Percentiles rank a stretch among this genome's conserved stretches.
phyloP scores from a whole-genome alignment of 1,284 basidiomycete species.

The Pholiota adiposa region DNA sequence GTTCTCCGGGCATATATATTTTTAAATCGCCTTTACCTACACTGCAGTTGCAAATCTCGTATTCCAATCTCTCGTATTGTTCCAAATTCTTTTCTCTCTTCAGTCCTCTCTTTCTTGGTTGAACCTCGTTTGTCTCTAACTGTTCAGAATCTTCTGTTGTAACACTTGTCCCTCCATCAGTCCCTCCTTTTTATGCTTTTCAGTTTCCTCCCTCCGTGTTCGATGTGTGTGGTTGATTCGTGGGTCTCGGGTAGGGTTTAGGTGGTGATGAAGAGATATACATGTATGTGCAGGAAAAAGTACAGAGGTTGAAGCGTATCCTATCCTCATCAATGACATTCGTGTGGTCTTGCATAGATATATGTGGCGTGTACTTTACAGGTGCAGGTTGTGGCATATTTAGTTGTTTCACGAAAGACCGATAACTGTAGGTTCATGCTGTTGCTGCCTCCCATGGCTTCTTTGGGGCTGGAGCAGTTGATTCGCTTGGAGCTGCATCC shows the following conservation, averaged over 20 bases:
- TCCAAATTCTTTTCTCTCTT: slow-evolving; percentile 5
- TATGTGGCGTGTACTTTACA: too few relatives aligned
- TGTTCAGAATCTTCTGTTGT: background rate
- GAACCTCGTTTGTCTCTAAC: background rate
- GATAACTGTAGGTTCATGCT: background rate
- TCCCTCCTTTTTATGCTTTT: background rate
- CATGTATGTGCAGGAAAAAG: too few relatives aligned
- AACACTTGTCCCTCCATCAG: background rate
- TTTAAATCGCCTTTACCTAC: slow-evolving; percentile 20
- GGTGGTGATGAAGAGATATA: too few relatives aligned
- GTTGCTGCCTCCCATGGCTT: slow-evolving; percentile 63
- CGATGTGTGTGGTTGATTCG: background rate
- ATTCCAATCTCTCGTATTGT: slow-evolving; percentile 13
- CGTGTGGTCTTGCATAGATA: too few relatives aligned
- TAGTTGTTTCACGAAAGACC: too few relatives aligned
- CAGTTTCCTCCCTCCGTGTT: background rate
- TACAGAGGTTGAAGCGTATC: too few relatives aligned
- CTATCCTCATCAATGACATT: too few relatives aligned
- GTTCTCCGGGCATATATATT: slow-evolving; percentile 20
- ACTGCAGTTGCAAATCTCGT: slow-evolving; percentile 1
- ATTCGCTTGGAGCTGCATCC: slow-evolving; percentile 58
- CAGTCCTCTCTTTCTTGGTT: background rate
- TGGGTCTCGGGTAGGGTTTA: too few relatives aligned
- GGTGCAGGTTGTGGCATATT: too few relatives aligned
- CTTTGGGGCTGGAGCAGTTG: slow-evolving; percentile 48